phyloP scores from a whole-genome alignment of 1,284 basidiomycete genomes.

The Austroboletus olivaceoglutinosus region DNA sequence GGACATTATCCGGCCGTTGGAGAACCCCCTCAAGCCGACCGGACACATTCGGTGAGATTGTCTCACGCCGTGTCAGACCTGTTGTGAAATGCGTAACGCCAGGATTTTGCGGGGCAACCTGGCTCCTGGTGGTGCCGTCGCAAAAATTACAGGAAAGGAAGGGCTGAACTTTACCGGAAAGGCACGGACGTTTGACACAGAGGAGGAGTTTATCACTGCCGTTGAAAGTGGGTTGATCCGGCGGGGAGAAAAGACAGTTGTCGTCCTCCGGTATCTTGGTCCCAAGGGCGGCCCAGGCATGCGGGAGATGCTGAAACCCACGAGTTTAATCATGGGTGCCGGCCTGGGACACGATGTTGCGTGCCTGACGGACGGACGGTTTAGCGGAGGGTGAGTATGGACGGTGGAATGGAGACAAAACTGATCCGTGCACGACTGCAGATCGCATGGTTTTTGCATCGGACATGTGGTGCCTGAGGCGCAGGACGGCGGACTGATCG shows the following conservation, averaged over 20 bases:
- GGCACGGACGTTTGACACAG: slow-evolving; percentile 81
- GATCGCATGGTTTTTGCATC: slow-evolving; percentile 88
- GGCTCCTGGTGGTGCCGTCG: slow-evolving; percentile 91
- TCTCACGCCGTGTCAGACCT: background rate
- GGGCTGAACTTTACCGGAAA: slow-evolving; percentile 82
- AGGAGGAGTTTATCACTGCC: slow-evolving; percentile 78
- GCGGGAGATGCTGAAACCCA: slow-evolving; percentile 95
- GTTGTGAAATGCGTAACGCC: slow-evolving; percentile 5
- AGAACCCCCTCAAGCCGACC: slow-evolving; percentile 83
- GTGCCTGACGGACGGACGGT: slow-evolving; percentile 90
- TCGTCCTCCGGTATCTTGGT: slow-evolving; percentile 84
- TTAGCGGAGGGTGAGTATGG: slow-evolving; percentile 80
- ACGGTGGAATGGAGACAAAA: slow-evolving; percentile 6
- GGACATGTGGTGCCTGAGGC: slow-evolving; percentile 92
- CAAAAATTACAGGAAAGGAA: slow-evolving; percentile 94
- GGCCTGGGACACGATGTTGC: slow-evolving; percentile 90
- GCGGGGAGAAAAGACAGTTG: slow-evolving; percentile 88
- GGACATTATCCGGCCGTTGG: slow-evolving; percentile 81
- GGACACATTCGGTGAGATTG: slow-evolving; percentile 78
- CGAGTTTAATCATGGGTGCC: slow-evolving; percentile 88
- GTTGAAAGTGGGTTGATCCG: slow-evolving; percentile 80
- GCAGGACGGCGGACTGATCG: slow-evolving; percentile 88
- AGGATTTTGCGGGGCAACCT: slow-evolving; percentile 84
- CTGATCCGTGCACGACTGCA: slow-evolving; percentile 27
- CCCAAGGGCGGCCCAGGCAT: slow-evolving; percentile 91